Evolutionary conservation across 305 asterid species (phyloP).

Genomic region (Petunia hybrid): DNA sequence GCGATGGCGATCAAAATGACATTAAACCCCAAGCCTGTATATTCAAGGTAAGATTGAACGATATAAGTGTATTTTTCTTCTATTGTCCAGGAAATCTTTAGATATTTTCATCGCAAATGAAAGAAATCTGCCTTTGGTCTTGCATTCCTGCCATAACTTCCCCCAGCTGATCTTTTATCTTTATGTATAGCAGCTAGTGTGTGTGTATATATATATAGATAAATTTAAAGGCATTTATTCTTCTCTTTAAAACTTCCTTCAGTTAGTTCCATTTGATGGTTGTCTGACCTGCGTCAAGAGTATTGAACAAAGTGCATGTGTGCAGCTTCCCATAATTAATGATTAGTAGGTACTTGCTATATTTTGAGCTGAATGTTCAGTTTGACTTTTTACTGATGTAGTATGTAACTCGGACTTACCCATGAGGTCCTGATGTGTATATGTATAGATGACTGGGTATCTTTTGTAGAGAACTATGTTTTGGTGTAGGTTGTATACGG

Average conservation of each 20-base stretch:
- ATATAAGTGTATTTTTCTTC: conserved; percentile 18
- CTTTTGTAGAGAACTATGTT: too few species aligned
- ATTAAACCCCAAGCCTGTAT: conserved; percentile 96
- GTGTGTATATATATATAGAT: background rate
- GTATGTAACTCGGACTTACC: background rate
- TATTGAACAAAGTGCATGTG: background rate
- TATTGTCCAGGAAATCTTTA: background rate
- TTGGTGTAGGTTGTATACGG: too few species aligned
- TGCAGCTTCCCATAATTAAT: background rate
- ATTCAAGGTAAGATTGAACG: conserved; percentile 73
- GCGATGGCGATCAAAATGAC: conserved; percentile 81
- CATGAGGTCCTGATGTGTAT: too few species aligned
- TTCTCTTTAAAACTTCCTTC: conserved; percentile 6
- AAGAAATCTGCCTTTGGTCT: conserved; percentile 15
- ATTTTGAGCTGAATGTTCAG: conserved; percentile 17
- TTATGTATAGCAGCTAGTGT: background rate
- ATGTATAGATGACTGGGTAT: too few species aligned
- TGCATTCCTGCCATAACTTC: conserved; percentile 4
- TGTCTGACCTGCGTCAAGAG: background rate
- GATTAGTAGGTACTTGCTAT: conserved; percentile 16
- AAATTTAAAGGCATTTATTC: conserved; percentile 21
- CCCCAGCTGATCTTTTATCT: background rate
- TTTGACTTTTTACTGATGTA: background rate
- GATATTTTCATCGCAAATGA: conserved; percentile 2
- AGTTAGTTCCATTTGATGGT: background rate